A percentile compares a stretch with the other conserved stretches of the same genome.
phyloP scores from a whole-genome alignment of 2,329 filamentous ascomycete genomes.

The Fusarium brevicatenulatum region DNA sequence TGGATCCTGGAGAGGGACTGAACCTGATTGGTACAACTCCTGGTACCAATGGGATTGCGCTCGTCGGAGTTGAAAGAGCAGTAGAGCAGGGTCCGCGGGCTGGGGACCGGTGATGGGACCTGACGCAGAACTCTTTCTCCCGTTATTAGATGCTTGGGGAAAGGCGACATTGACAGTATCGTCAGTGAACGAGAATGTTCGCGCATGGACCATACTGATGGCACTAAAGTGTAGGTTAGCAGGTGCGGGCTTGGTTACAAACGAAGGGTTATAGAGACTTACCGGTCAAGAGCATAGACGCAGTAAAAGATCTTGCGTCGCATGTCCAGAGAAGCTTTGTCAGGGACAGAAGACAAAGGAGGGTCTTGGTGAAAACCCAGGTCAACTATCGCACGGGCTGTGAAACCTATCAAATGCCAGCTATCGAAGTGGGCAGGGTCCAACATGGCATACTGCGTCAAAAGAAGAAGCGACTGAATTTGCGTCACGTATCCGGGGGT shows the following conservation, averaged over 20 bases:
- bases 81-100: constrained; percentile 74
- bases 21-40: constrained; percentile 82
- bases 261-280: constrained; percentile 39
- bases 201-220: constrained; percentile 87
- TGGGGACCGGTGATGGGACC: constrained; percentile 57
- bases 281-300: constrained; percentile 90
- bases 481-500: constrained; percentile 85
- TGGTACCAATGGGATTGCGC: constrained; percentile 92
- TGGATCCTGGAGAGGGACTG: constrained; percentile 73
- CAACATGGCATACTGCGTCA: constrained; percentile 89
- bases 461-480: constrained; percentile 85
- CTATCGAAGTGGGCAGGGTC: constrained; percentile 92
- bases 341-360: constrained; percentile 72
- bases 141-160: constrained; percentile 63
- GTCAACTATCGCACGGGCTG: constrained; percentile 87
- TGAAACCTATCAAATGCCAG: constrained; percentile 93
- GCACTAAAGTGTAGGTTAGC: constrained; percentile 62
- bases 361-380: constrained; percentile 94
- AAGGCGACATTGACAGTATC: constrained; percentile 85
- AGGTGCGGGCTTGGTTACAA: neutral
- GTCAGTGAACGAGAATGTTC: constrained; percentile 93
- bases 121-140: constrained; percentile 55
- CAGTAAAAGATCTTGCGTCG: constrained; percentile 89
- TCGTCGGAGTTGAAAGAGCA: constrained; percentile 84
- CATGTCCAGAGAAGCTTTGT: constrained; percentile 77